A percentile compares a stretch with the other conserved stretches of the same genome.
These are phyloP conservation scores for Alternaria longipes DNA, from an alignment of 2,329 filamentous ascomycete species.

Conservation along the genomic window DNA sequence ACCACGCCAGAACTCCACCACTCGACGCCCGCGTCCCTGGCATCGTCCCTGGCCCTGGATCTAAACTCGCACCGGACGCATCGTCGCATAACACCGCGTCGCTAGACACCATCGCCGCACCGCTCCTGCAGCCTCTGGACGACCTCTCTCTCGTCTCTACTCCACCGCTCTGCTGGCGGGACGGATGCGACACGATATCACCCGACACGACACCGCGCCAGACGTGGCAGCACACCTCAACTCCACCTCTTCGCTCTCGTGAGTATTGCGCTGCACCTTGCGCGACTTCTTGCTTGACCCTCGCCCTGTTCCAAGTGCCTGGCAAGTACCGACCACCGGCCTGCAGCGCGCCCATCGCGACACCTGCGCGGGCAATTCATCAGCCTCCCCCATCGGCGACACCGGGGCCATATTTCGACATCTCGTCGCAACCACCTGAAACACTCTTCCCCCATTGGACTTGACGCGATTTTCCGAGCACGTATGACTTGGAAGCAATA, in stretches of 20 bases:
- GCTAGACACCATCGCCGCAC: constrained; percentile 30
- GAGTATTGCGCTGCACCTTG: constrained; percentile 36
- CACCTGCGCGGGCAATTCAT: constrained; percentile 27
- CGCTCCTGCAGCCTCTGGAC: constrained; percentile 35
- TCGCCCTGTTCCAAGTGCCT: constrained; percentile 35
- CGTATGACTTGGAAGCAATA: constrained; percentile 27
- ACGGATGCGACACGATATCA: constrained; percentile 48
- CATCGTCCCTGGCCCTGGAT: constrained; percentile 36
- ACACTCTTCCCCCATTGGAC: constrained; percentile 3
- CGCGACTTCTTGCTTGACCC: constrained; percentile 21
- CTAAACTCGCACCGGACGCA: constrained; percentile 37
- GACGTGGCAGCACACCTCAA: constrained; percentile 28
- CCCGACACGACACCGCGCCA: constrained; percentile 39
- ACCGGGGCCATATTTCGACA: constrained; percentile 6
- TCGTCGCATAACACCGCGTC: constrained; percentile 36
- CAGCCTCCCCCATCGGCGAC: constrained; percentile 10
- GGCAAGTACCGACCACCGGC: constrained; percentile 36
- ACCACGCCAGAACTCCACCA: constrained; percentile 36
- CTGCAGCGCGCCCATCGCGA: constrained; percentile 33
- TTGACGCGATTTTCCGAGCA: constrained; percentile 19
- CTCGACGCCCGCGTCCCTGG: constrained; percentile 37
- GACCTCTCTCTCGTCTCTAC: constrained; percentile 24
- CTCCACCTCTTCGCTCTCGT: constrained; percentile 23
- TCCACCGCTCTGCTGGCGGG: constrained; percentile 38
- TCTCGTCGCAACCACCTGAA: constrained; percentile 12